Base-by-base conservation (phyloP, 1,284 basidiomycete genomes). In the Farysia itapuensis region DNA sequence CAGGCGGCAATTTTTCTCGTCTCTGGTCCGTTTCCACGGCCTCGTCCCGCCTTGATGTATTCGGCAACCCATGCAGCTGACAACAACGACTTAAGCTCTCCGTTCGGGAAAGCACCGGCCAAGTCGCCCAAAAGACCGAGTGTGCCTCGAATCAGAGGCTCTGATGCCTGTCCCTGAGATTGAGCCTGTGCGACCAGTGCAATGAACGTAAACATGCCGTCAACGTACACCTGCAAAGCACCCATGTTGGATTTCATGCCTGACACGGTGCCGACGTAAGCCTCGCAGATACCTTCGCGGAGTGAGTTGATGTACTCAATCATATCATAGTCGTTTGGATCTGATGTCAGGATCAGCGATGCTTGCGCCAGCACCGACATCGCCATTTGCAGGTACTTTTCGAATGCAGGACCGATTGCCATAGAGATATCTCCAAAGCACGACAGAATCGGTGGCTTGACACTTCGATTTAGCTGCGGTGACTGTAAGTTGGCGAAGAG, bases 361-460 rank as follows among this genome's bases (percentile, higher is more conserved):
- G 94, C 94, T 79, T 98, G 93, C 64, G 85, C 83, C 39, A 99
- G 80, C 20, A 98, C 93, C 35, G 81, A 83, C 89, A 96, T 93
- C 4, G 90, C 90, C 8, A 89, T 89, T 51, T 86, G 84, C 37
- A 96, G 81, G 78, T 88, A 98, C 2, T 91, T 91, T 71, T 89
- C 88, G 77, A 96, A 99, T 11, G 81, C 81, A 20, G 66, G 70
- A 1, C 90, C 91, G 57, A 96, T 87, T 1, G 95, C 93, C 18
- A 98, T 82, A 7, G 93, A 94, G 61, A 99, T 88, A 77, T 99
- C 94, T 26, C 95, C 95, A 72, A 99, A 98, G 78, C 90, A 92
- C 13, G 89, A 87, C 52, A 98, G 80, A 67, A 97, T 91, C 13
- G 88, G 87, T 32, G 97, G 94, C 82, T 99, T 99, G 74, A 97